These are phyloP conservation scores for Spergularia marina DNA, from an alignment of 148 eudicot species.

Conservation along the genomic window DNA sequence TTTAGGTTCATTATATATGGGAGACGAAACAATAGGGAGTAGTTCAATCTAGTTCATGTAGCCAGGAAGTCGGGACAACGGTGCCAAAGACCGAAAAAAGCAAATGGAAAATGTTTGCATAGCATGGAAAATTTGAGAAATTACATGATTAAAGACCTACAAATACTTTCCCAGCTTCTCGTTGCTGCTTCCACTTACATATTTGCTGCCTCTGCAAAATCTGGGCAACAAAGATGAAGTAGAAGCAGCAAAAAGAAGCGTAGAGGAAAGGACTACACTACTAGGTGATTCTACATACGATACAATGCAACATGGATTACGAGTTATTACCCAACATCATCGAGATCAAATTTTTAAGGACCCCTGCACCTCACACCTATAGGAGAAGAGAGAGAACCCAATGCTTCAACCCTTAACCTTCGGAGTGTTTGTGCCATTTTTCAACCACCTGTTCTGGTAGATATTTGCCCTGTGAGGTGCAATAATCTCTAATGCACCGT, in stretches of 20 bases:
- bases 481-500: conserved; percentile 49
- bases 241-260: conserved; percentile 98
- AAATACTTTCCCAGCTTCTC: conserved; percentile 80
- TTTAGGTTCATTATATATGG: background rate
- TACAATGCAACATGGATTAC: conserved; percentile 28
- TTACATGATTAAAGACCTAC: conserved; percentile 26
- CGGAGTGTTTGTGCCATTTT: conserved; percentile 22
- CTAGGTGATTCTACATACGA: conserved; percentile 5
- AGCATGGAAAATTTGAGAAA: conserved; percentile 5
- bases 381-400: conserved; percentile 8
- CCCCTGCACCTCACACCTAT: background rate
- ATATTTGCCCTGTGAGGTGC: conserved; percentile 51
- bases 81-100: background rate
- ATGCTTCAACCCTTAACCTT: conserved; percentile 9
- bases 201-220: conserved; percentile 32
- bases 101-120: conserved; percentile 29
- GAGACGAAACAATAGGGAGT: too few relatives aligned
- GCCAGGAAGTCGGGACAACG: background rate
- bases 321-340: background rate
- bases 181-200: conserved; percentile 92
- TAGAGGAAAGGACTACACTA: conserved; percentile 45
- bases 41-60: background rate
- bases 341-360: background rate
- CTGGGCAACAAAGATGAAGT: conserved; percentile 67
- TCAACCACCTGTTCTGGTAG: conserved; percentile 44